Evolutionary conservation across 2,329 filamentous ascomycete genomes (phyloP).

Genomic region (Xylariaceae sp.): DNA sequence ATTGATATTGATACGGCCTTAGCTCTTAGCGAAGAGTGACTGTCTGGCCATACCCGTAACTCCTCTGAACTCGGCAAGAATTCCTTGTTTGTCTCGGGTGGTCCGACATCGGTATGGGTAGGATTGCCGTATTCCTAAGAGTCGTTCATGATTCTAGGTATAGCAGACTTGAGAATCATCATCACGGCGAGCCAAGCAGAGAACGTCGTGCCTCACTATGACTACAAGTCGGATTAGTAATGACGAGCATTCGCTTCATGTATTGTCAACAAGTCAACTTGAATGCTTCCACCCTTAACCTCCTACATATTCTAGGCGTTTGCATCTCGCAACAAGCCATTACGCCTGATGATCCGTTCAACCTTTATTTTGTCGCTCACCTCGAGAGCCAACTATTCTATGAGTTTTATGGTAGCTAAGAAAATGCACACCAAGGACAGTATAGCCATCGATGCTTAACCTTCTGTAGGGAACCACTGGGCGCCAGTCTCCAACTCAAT

Average conservation of each 20-base stretch:
- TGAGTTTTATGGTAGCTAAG: too few species aligned
- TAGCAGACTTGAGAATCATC: neutral
- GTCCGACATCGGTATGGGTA: too few species aligned
- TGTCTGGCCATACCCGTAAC: too few species aligned
- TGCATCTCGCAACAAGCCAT: neutral
- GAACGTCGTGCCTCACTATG: neutral
- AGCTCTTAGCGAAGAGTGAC: too few species aligned
- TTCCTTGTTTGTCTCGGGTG: too few species aligned
- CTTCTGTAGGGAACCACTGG: conserved; percentile 15
- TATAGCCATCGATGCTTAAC: neutral
- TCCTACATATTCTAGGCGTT: neutral
- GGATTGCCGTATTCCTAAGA: too few species aligned
- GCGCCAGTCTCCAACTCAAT: conserved; percentile 25
- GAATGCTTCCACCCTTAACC: neutral
- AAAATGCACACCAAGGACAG: too few species aligned
- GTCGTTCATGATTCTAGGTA: too few species aligned
- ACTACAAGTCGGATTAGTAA: neutral
- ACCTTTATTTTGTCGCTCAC: conserved; percentile 5
- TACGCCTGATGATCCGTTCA: conserved; percentile 5
- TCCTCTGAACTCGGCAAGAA: too few species aligned
- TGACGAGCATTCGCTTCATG: neutral
- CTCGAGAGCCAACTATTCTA: too few species aligned
- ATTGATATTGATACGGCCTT: too few species aligned
- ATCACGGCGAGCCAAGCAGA: neutral
- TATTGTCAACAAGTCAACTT: neutral